Conservation (phyloP, 2,329 filamentous ascomycete species). For the Ophiosphaerella narmari region DNA sequence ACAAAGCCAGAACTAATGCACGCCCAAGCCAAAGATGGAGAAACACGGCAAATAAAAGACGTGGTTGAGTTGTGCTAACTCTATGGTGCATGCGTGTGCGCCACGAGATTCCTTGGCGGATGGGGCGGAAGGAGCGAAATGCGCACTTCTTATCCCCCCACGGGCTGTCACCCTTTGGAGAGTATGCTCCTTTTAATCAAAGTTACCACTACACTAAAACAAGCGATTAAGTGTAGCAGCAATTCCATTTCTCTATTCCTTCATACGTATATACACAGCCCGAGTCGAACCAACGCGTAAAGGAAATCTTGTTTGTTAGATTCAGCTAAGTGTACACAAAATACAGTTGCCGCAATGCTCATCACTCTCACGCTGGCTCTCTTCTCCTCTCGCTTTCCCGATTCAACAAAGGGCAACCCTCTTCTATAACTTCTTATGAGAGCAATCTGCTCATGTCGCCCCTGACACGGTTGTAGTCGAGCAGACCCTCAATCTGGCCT, state of each 20-base stretch:
- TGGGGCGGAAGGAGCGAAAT: no score
- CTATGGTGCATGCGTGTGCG: no score
- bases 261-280: conserved; percentile 5
- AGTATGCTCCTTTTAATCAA: no score
- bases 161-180: no score
- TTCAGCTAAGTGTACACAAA: conserved; percentile 44
- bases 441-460: conserved; percentile 84
- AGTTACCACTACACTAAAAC: no score
- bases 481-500: conserved; percentile 83
- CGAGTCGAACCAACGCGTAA: conserved; percentile 1
- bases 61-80: no score
- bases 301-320: conserved; percentile 37
- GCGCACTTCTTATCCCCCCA: no score
- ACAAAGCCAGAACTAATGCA: no score
- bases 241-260: conserved; percentile 1
- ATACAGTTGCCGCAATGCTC: conserved; percentile 35
- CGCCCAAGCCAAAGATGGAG: no score
- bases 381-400: not conserved
- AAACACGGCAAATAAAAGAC: no score
- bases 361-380: conserved; percentile 1
- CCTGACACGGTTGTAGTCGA: conserved; percentile 77
- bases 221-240: no score
- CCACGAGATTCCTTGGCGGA: no score
- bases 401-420: not conserved
- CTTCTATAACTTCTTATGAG: conserved; percentile 29